These are phyloP conservation scores for Calonectria pseudoreteaudii DNA, from an alignment of 2,329 filamentous ascomycete genomes.

Conservation along the genomic window DNA sequence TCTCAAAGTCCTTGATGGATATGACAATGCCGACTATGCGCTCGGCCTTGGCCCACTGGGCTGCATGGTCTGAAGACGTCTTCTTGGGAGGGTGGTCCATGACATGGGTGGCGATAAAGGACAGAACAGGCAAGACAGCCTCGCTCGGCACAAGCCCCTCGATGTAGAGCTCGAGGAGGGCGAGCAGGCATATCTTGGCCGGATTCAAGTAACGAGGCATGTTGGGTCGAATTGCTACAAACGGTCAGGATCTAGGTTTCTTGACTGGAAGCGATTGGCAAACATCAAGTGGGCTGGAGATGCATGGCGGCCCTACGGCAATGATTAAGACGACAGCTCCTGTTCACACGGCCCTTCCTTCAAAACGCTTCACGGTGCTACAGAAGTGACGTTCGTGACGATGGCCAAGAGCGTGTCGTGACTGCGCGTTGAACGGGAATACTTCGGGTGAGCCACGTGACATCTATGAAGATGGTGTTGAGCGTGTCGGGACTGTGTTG, in stretches of 20 bases:
- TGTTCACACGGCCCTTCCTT: background rate
- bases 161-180: slow-evolving; percentile 84
- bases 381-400: background rate
- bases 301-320: background rate
- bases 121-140: slow-evolving; percentile 80
- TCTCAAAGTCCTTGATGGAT: slow-evolving; percentile 70
- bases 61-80: slow-evolving; percentile 39
- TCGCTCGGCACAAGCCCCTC: slow-evolving; percentile 75
- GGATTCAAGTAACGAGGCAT: slow-evolving; percentile 89
- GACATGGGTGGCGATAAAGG: slow-evolving; percentile 81
- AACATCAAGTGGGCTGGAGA: background rate
- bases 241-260: background rate
- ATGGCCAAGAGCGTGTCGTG: background rate
- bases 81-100: slow-evolving; percentile 59
- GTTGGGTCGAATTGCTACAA: background rate
- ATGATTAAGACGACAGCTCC: background rate
- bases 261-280: background rate
- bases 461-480: background rate
- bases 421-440: background rate
- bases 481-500: too few species aligned
- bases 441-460: background rate
- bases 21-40: slow-evolving; percentile 64
- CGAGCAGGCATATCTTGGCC: slow-evolving; percentile 85
- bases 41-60: slow-evolving; percentile 62
- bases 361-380: background rate